A percentile compares a stretch with the other conserved stretches of the same genome.
Evolutionary conservation across 2,329 filamentous ascomycete species (phyloP).

Genomic region (Rhinocladiella similis): DNA sequence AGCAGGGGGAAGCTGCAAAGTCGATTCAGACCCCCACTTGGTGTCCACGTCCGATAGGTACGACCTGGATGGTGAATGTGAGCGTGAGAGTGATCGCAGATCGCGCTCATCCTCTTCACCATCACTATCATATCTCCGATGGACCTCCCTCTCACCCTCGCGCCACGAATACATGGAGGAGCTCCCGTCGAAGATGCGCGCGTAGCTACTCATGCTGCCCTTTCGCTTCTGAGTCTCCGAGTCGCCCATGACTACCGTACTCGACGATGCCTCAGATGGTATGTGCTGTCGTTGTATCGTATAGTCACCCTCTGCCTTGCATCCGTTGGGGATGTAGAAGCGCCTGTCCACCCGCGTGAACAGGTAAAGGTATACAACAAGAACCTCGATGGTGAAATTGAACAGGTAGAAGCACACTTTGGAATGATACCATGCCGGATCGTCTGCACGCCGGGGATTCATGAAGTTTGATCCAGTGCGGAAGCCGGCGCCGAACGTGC

Average conservation of each 20-base stretch:
- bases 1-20: background rate
- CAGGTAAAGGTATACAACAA: constrained; percentile 67
- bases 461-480: constrained; percentile 62
- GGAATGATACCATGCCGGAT: constrained; percentile 69
- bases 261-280: background rate
- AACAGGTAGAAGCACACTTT: constrained; percentile 77
- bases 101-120: background rate
- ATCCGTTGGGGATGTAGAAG: constrained; percentile 68
- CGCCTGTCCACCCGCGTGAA: constrained; percentile 69
- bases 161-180: constrained; percentile 1
- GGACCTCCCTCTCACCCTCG: background rate
- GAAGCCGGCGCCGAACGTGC: constrained; percentile 70
- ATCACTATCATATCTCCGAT: background rate
- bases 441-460: constrained; percentile 45
- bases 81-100: background rate
- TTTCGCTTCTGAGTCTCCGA: background rate
- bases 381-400: constrained; percentile 72
- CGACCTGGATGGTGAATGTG: background rate
- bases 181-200: constrained; percentile 1
- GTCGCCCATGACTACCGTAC: background rate
- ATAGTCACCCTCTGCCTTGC: constrained; percentile 53
- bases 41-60: background rate
- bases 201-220: background rate
- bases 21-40: background rate
- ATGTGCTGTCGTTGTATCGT: background rate